Evolutionary conservation across 2,329 filamentous ascomycete species (phyloP).

Genomic region (Lithohypha guttulata): DNA sequence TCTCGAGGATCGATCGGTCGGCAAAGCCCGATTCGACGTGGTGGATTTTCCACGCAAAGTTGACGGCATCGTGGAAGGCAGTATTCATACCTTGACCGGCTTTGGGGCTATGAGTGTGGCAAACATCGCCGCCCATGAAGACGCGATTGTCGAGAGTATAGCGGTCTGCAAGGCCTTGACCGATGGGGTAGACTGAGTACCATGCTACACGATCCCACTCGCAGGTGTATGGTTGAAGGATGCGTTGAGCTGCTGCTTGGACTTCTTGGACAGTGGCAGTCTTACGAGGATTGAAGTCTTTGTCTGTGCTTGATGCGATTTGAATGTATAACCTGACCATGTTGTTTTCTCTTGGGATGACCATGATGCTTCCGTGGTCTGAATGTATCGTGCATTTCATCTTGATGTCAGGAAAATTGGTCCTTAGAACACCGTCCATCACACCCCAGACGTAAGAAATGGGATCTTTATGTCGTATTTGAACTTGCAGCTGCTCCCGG

Average conservation of each 20-base stretch:
- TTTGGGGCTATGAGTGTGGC: constrained; percentile 55
- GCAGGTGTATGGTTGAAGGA: constrained; percentile 49
- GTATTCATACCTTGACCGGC: constrained; percentile 56
- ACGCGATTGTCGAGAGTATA: constrained; percentile 55
- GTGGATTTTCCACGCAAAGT: constrained; percentile 93
- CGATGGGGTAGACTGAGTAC: constrained; percentile 57
- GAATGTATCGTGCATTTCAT: constrained; percentile 60
- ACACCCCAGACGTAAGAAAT: constrained; percentile 57
- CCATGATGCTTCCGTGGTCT: constrained; percentile 53
- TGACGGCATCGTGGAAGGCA: constrained; percentile 57
- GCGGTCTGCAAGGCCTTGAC: constrained; percentile 53
- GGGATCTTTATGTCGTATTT: constrained; percentile 52
- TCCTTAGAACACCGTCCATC: constrained; percentile 55
- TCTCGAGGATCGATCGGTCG: constrained; percentile 60
- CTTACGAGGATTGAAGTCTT: constrained; percentile 52
- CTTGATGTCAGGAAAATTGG: constrained; percentile 54
- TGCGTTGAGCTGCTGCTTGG: constrained; percentile 46
- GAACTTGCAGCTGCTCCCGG: constrained; percentile 54
- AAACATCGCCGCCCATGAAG: constrained; percentile 56
- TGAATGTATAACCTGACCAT: constrained; percentile 44
- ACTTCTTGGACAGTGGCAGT: constrained; percentile 49
- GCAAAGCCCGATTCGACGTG: constrained; percentile 77
- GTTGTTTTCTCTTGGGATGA: constrained; percentile 43
- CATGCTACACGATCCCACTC: constrained; percentile 56
- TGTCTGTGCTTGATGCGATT: constrained; percentile 51